Percentiles rank a stretch among this genome's conserved stretches.
Conservation (phyloP, 371 early-diverging fungal genomes). For the Zopfochytrium polystomum region DNA sequence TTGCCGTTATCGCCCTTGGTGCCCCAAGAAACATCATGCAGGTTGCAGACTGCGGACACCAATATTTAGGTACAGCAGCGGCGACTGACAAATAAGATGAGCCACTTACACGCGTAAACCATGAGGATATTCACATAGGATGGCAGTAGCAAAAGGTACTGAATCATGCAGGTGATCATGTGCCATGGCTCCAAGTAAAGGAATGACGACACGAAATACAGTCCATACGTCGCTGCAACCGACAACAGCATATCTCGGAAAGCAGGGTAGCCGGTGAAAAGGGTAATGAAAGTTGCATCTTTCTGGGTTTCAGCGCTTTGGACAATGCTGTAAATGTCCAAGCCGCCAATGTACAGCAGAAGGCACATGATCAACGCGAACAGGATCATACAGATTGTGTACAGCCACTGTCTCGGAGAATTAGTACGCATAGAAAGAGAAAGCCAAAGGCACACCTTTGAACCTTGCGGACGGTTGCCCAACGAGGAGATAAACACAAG, state of each 20-base stretch:
- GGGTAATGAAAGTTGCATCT: conserved; percentile 8
- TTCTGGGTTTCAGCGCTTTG: too few relatives aligned
- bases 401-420: background rate
- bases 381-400: conserved; percentile 55
- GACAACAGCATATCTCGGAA: conserved; percentile 80
- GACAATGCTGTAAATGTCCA: conserved; percentile 44
- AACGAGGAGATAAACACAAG: conserved; percentile 79
- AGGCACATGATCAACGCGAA: conserved; percentile 74
- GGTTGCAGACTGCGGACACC: conserved; percentile 43
- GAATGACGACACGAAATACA: conserved; percentile 74
- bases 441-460: conserved; percentile 36
- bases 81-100: too few relatives aligned
- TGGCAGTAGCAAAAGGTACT: conserved; percentile 82
- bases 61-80: too few relatives aligned
- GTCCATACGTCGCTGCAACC: conserved; percentile 74
- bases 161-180: conserved; percentile 83
- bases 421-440: background rate
- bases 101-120: conserved; percentile 72
- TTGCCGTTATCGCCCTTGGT: conserved; percentile 44
- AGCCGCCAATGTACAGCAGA: conserved; percentile 60
- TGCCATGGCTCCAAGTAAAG: conserved; percentile 89
- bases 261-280: conserved; percentile 25
- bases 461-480: conserved; percentile 92
- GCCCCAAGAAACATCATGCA: conserved; percentile 83
- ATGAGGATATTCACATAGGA: conserved; percentile 85